Conservation (phyloP, 192 early-diverging fungal species). For the Globomyces pollinis-pini region DNA sequence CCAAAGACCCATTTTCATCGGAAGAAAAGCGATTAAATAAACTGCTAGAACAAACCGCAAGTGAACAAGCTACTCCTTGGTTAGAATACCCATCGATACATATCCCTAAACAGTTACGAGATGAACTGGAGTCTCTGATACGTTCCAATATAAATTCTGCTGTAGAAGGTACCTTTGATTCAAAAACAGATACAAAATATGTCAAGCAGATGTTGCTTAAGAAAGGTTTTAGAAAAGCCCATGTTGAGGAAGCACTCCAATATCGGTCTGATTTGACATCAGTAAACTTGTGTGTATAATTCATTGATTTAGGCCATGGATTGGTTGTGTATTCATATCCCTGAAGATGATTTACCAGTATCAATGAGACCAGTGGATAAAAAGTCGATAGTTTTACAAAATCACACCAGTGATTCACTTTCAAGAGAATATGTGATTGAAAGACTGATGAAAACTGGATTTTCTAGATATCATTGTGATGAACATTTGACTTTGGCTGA, state of each 20-base stretch:
- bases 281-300: too few species aligned
- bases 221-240: slow-evolving; percentile 64
- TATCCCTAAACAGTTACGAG: slow-evolving; percentile 55
- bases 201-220: slow-evolving; percentile 26
- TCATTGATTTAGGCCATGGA: too few species aligned
- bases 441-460: slow-evolving; percentile 52
- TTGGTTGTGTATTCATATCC: slow-evolving; percentile 87
- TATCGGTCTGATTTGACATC: slow-evolving; percentile 37
- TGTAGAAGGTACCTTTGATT: neutral
- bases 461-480: slow-evolving; percentile 39
- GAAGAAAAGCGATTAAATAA: slow-evolving; percentile 24
- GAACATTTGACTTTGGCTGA: slow-evolving; percentile 32
- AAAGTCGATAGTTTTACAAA: slow-evolving; percentile 41
- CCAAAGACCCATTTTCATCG: slow-evolving; percentile 71
- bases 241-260: slow-evolving; percentile 67
- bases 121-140: slow-evolving; percentile 59
- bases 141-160: slow-evolving; percentile 15
- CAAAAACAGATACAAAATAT: slow-evolving; percentile 1
- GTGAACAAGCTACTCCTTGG: slow-evolving; percentile 30
- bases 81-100: slow-evolving; percentile 55
- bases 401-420: slow-evolving; percentile 41
- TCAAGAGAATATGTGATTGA: slow-evolving; percentile 57
- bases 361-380: slow-evolving; percentile 44
- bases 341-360: slow-evolving; percentile 71
- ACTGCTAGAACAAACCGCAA: slow-evolving; percentile 29